Evolutionary conservation across 2,329 filamentous ascomycete species (phyloP), one percentile per base, ranked within the genome.

Genomic region (Tolypocladium tundrense): DNA sequence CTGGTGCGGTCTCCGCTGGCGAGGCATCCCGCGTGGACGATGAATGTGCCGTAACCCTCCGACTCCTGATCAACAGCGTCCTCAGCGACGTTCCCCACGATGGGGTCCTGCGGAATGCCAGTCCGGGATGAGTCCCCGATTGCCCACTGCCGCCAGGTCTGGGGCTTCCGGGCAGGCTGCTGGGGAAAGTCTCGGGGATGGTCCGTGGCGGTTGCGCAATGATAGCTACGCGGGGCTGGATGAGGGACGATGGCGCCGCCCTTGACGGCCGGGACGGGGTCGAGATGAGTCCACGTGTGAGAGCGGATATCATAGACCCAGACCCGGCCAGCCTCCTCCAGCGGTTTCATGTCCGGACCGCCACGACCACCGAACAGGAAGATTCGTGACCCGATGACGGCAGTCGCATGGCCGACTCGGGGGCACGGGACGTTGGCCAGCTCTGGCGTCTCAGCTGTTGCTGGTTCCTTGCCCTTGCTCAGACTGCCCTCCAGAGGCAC

Each of bases 351-450:
- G 35, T 83, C 84, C 3, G 78, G 72, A 0, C 88, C 88, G 40
- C 87, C 86, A 51, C 89, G 85, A 11, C 91, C 91, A 53, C 90
- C 91, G 71, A 92, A 96, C 48, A 95, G 62, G 72, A 93, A 93
- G 65, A 95, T 85, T 27, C 84, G 85, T 51, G 81, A 79, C 59
- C 85, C 80, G 59, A 94, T 81, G 1, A 84, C 79, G 14, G 86
- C 82, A 0, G 87, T 83, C 40, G 90, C 86, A 63, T 90, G 83
- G 24, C 91, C 91, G 2, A 92, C 83, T 24, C 91, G 83, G 2
- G 89, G 79, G 1, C 77, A 72, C 0, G 90, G 90, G 1, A 88
- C 77, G 39, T 78, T 68, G 35, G 71, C 73, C 1, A 76, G 64
- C 9, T 61, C 63, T 7, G 64, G 65, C 54, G 21, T 62, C 31